A percentile compares a stretch with the other conserved stretches of the same genome.
Conservation (phyloP, 768 basidiomycete species). For the Rhodocollybia butyracea region DNA sequence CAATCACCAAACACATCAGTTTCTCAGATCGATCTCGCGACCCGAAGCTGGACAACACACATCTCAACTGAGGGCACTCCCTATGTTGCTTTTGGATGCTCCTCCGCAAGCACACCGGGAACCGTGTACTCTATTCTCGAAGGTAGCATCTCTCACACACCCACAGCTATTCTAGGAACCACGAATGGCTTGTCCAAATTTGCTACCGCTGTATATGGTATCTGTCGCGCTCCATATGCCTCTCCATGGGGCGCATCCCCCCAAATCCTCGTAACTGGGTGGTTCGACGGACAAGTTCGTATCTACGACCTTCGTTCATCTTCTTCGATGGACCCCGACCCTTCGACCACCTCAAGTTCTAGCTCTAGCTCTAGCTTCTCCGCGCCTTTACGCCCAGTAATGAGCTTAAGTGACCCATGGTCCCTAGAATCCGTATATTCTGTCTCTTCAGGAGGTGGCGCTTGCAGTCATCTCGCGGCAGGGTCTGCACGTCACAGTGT, state of each 20-base stretch:
- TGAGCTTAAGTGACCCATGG: conserved; percentile 65
- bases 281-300: conserved; percentile 76
- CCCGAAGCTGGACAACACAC: conserved; percentile 62
- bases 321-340: neutral
- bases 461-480: conserved; percentile 62
- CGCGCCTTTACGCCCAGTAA: conserved; percentile 49
- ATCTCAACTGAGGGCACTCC: conserved; percentile 50
- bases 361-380: conserved; percentile 15
- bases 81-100: conserved; percentile 67
- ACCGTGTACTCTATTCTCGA: conserved; percentile 51
- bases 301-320: conserved; percentile 73
- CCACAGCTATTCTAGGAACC: conserved; percentile 48
- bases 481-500: conserved; percentile 76
- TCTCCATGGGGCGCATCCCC: conserved; percentile 71
- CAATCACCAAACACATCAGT: conserved; percentile 16
- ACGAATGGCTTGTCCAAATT: conserved; percentile 18
- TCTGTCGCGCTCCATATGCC: conserved; percentile 55
- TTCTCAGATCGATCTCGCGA: conserved; percentile 39
- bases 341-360: conserved; percentile 14
- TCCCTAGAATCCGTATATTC: conserved; percentile 72
- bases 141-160: conserved; percentile 40
- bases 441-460: conserved; percentile 72
- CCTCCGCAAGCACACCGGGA: conserved; percentile 52
- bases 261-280: conserved; percentile 72
- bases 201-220: conserved; percentile 68